phyloP scores from a whole-genome alignment of 148 eudicot genomes.

The Simmondsia chinensis region DNA sequence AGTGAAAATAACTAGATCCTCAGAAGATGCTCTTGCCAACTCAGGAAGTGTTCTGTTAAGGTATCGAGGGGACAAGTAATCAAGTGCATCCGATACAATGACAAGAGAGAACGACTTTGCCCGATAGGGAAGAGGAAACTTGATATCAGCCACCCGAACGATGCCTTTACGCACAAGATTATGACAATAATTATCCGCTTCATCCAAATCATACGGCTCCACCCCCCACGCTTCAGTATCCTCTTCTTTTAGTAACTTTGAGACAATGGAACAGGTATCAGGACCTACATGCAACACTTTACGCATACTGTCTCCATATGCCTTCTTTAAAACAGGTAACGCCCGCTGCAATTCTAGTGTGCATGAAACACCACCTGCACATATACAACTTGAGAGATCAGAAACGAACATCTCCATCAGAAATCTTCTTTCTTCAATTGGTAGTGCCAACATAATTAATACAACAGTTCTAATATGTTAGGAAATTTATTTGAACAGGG shows the following conservation, averaged over 20 bases:
- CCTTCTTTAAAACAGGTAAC: constrained; percentile 24
- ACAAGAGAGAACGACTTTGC: constrained; percentile 27
- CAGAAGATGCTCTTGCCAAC: constrained; percentile 31
- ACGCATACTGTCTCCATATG: constrained; percentile 26
- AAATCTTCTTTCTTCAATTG: too few relatives aligned
- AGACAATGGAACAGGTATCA: constrained; percentile 32
- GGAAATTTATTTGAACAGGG: too few relatives aligned
- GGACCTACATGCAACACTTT: constrained; percentile 41
- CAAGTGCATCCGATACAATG: constrained; percentile 28
- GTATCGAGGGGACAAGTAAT: constrained; percentile 30
- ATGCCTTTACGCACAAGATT: constrained; percentile 20
- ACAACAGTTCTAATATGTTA: too few relatives aligned
- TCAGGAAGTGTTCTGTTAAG: constrained; percentile 44
- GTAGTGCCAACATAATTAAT: too few relatives aligned
- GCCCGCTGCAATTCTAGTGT: constrained; percentile 26
- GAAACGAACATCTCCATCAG: neutral
- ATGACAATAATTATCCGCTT: constrained; percentile 25
- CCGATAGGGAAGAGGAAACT: constrained; percentile 31
- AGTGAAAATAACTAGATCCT: constrained; percentile 31
- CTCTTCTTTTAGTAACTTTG: constrained; percentile 23
- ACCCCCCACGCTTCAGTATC: constrained; percentile 33
- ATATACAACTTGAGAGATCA: constrained; percentile 4
- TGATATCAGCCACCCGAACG: constrained; percentile 27
- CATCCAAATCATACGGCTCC: constrained; percentile 37
- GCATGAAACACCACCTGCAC: constrained; percentile 31